A percentile compares a stretch with the other conserved stretches of the same genome.
Conservation (phyloP, 768 basidiomycete species). For the Harrya chromipes region DNA sequence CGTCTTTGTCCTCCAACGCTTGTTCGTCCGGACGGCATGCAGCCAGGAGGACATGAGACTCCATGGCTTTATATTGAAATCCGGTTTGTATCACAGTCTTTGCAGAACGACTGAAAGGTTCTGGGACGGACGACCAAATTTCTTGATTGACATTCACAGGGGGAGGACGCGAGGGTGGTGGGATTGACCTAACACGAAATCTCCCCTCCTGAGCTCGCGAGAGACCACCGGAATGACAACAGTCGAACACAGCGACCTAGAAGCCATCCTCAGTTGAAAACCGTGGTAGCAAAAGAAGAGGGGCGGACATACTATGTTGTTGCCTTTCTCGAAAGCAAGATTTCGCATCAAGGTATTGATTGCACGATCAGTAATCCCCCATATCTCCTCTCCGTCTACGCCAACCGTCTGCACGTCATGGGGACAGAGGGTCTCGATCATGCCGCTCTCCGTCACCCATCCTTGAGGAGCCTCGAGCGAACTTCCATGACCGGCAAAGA, state of each 20-base stretch:
- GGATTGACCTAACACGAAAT: slow-evolving; percentile 7
- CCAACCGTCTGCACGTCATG: slow-evolving; percentile 4
- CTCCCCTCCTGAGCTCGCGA: slow-evolving; percentile 1
- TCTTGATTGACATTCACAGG: slow-evolving; percentile 14
- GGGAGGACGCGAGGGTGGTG: slow-evolving; percentile 8
- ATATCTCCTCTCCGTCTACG: slow-evolving; percentile 1
- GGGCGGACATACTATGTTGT: slow-evolving; percentile 15
- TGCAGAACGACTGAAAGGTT: slow-evolving; percentile 7
- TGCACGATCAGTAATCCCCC: slow-evolving; percentile 15
- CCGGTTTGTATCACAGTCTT: slow-evolving; percentile 5
- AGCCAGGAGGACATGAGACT: slow-evolving; percentile 20
- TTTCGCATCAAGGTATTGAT: slow-evolving; percentile 13
- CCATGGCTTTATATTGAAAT: slow-evolving; percentile 17
- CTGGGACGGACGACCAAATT: slow-evolving; percentile 3
- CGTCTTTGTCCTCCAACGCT: slow-evolving; percentile 13
- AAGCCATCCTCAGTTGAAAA: neutral
- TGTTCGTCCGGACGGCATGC: slow-evolving; percentile 16
- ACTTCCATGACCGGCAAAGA: slow-evolving; percentile 17
- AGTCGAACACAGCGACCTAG: slow-evolving; percentile 19
- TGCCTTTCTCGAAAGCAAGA: slow-evolving; percentile 16
- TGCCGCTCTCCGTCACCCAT: slow-evolving; percentile 15
- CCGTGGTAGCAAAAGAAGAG: neutral
- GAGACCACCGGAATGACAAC: slow-evolving; percentile 21
- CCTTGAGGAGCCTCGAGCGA: slow-evolving; percentile 9
- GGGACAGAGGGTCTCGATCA: slow-evolving; percentile 16